Evolutionary conservation across 2,329 filamentous ascomycete genomes (phyloP).

Genomic region (Daldinia sp.): DNA sequence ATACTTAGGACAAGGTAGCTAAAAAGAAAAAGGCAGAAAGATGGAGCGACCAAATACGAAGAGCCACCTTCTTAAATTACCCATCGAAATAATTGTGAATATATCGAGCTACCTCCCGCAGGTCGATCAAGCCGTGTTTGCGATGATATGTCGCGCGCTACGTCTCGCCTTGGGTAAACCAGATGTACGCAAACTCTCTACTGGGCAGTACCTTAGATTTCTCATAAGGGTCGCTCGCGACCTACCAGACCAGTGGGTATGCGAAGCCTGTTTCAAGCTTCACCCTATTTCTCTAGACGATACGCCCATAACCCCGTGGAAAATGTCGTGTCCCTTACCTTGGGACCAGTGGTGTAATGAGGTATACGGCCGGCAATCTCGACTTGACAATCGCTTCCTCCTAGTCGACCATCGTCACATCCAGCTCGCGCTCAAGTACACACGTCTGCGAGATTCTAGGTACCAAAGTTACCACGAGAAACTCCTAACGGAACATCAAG

Average conservation of each 20-base stretch:
- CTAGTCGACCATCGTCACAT: conserved; percentile 22
- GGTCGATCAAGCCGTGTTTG: not conserved
- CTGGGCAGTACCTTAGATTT: conserved; percentile 14
- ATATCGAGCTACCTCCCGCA: conserved; percentile 1
- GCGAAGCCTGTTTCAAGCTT: conserved; percentile 22
- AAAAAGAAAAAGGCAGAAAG: not conserved
- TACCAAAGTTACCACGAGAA: conserved; percentile 11
- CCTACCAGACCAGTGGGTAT: conserved; percentile 18
- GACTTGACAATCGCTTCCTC: not conserved
- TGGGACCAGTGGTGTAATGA: conserved; percentile 1
- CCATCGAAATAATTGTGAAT: conserved; percentile 8
- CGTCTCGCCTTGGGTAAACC: not conserved
- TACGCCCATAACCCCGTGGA: conserved; percentile 2
- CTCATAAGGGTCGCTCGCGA: conserved; percentile 18
- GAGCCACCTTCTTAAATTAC: conserved; percentile 3
- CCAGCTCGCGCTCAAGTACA: conserved; percentile 33
- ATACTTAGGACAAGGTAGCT: not conserved
- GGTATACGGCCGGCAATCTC: not conserved
- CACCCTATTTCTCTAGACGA: conserved; percentile 7
- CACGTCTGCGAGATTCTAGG: conserved; percentile 6
- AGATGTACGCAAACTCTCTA: not conserved
- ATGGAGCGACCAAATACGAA: not conserved
- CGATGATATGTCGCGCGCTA: conserved; percentile 19
- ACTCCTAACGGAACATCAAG: conserved; percentile 11
- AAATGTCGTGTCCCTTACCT: conserved; percentile 5